Evolutionary conservation across 1,284 basidiomycete species (phyloP), one percentile per base, ranked within the genome.

Genomic region (Ceratobasidium sp.): DNA sequence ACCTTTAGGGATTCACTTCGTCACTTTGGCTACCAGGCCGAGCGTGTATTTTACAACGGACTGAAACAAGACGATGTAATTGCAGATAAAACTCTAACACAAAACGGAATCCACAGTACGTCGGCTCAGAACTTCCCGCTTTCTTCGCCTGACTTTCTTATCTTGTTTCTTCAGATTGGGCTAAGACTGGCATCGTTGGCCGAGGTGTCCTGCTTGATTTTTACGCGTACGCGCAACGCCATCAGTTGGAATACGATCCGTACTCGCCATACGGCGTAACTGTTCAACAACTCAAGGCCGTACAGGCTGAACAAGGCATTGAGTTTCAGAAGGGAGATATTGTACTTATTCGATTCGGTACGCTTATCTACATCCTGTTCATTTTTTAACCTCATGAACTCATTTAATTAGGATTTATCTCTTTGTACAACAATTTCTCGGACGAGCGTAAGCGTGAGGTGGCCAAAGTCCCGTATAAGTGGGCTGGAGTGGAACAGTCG

Each of bases 191-290:
- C 0, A 82, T 83, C 58, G 80, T 79, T 0, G 82, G 81, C 6
- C 75, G 82, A 23, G 83, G 80, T 2, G 82, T 83, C 30, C 76
- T 84, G 13, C 79, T 84, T 21, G 83, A 84, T 61, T 80, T 80
- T 46, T 80, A 80, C 77, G 77, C 78, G 75, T 75, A 69, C 21
- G 64, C 64, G 21, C 52, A 54, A 52, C 32, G 41, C 30, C 52
- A 69, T n/a, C 55, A 69, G 16, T 43, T 69, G 50, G 41, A 69
- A 21, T 69, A 69, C 50, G 77, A 72, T 77, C 81, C 76, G 41
- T 70, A 80, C 38, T 77, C 78, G 4, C 73, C 75, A 7, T 78
- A 80, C 71, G 76, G 78, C 41, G 77, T 83, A 21, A 79, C 80
- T 0, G 77, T 80, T 8, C 74, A 79, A 13, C 76, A 80, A 7